These are phyloP conservation scores for Ophiostoma piceae DNA, from an alignment of 2,329 filamentous ascomycete species.

Conservation along the genomic window DNA sequence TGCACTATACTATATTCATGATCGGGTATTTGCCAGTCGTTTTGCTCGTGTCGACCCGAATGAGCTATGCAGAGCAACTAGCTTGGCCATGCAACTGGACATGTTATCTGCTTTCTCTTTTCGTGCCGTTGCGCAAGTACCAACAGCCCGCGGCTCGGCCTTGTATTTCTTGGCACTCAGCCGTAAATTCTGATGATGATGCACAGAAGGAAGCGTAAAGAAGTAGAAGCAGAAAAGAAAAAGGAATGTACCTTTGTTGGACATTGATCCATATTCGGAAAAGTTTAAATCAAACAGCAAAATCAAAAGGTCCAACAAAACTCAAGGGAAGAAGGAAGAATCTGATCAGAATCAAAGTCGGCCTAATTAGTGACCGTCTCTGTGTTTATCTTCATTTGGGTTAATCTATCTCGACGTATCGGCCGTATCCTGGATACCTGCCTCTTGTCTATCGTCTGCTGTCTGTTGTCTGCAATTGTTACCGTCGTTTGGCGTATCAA, in stretches of 20 bases:
- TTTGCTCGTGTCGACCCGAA: neutral
- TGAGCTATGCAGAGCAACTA: neutral
- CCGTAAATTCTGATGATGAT: neutral
- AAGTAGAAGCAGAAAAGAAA: neutral
- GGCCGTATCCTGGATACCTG: neutral
- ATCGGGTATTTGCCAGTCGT: neutral
- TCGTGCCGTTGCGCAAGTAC: neutral
- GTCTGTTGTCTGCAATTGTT: neutral
- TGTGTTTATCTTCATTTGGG: neutral
- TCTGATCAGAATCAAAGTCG: neutral
- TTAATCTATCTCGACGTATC: slow-evolving; percentile 11
- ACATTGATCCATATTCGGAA: no score
- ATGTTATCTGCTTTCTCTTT: neutral
- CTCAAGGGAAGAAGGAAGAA: no score
- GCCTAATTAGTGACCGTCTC: neutral
- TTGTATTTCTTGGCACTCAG: slow-evolving; percentile 3
- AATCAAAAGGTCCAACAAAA: no score
- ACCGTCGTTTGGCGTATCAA: neutral
- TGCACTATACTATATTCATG: neutral
- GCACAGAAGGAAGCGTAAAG: neutral
- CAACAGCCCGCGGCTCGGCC: slow-evolving; percentile 1
- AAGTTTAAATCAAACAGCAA: no score
- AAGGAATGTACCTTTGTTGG: neutral
- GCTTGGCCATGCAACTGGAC: neutral
- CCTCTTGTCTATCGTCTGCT: neutral